Evolutionary conservation across 305 asterid species (phyloP).

Genomic region (Fraxinus albicans): DNA sequence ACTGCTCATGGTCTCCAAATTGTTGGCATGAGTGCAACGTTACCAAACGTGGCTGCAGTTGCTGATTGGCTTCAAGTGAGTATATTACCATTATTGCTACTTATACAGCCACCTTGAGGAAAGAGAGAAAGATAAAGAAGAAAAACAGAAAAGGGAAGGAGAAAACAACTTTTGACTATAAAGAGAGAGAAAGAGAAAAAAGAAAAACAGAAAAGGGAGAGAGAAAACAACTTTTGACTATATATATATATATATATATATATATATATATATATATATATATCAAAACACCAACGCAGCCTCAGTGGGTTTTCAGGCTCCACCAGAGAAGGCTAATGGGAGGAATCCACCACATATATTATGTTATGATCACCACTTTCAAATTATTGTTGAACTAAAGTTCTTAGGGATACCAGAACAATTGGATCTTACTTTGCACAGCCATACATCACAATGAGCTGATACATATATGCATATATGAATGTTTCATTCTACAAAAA

Average conservation of each 20-base stretch:
- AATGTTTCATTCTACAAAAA: conserved; percentile 15
- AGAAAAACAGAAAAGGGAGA: not conserved
- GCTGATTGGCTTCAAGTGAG: conserved; percentile 98
- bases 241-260: too few relatives aligned
- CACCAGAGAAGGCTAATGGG: not conserved
- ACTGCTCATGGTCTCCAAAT: conserved; percentile 90
- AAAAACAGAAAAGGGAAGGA: not conserved
- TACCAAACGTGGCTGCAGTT: conserved; percentile 93
- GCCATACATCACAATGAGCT: not conserved
- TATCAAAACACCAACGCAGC: not conserved
- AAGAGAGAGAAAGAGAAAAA: not conserved
- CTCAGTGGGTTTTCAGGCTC: not conserved
- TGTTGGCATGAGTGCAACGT: conserved; percentile 99
- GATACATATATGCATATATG: conserved; percentile 3
- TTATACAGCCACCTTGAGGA: not conserved
- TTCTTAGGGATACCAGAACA: not conserved
- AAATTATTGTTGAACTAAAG: not conserved
- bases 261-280: too few relatives aligned
- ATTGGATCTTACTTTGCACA: conserved; percentile 5
- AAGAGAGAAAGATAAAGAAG: not conserved
- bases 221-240: not conserved
- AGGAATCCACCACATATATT: not conserved
- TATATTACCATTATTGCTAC: conserved; percentile 20
- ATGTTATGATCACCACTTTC: not conserved
- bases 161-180: not conserved